Base-by-base conservation (phyloP, 2,329 filamentous ascomycete species). In the Fusarium sp. region DNA sequence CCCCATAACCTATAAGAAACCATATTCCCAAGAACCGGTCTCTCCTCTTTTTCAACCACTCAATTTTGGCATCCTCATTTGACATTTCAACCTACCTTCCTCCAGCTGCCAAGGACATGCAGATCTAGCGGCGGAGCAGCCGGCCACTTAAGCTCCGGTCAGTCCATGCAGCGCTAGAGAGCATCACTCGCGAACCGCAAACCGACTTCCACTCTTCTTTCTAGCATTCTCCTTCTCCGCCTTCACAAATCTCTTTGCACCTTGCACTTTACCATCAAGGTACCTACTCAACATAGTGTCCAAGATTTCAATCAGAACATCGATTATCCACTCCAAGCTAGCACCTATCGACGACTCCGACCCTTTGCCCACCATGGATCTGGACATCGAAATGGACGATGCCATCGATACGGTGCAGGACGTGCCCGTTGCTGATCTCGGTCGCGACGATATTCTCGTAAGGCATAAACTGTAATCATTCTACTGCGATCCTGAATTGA, bases 321-420 rank as follows among this genome's bases (percentile, higher is more conserved):
- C 11, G 20, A 12, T 8, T 11, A 37, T 15, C 4, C n/a, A n/a
- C 36, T 33, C 28, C 11, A 37, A 26, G 28, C 28, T 36, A 28
- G 26, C 23, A 63, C 12, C 38, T 23, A 44, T 38, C 37, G 23
- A 44, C 37, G 16, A 33, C 20, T 57, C 47, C 11, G 20, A 37
- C 52, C 54, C 54, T 56, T 49, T 37, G 42, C 61, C 67, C 61
- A 84, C 70, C 58, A 89, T 92, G 89, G 91, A 93, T 78, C 81
- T 87, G 72, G 86, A 88, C 57, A 89, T 93, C 57, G 91, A 92
- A 68, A 92, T 93, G 89, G 91, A 89, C 73, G 83, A 92, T 69
- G 83, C 86, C 34, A 83, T 80, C 31, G 80, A 83, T 37, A 78
- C 62, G 62, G 64, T 61, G 26, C 72, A 73, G 38, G 77, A 77